Evolutionary conservation across 306 rosid species (phyloP), one percentile per base, ranked within the genome.

Genomic region (Begonia fuchsioides): DNA sequence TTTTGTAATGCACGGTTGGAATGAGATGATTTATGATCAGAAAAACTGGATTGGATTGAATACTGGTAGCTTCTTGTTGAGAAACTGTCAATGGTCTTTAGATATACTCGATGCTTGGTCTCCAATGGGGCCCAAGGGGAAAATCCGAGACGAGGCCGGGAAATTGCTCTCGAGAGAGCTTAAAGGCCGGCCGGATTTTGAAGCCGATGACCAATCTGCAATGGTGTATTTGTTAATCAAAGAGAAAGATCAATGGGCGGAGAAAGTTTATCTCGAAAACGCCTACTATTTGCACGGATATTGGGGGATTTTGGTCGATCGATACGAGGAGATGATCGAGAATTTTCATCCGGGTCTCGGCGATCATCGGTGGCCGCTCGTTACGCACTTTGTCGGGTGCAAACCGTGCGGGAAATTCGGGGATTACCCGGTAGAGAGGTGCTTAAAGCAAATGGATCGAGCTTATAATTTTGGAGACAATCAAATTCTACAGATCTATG

Each of bases 101-200:
- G 90, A 86, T 54, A 62, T 86, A 54, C 90, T 86, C 9, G 96
- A 86, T 38, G 77, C 77, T 7, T 86, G 96, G 96, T 86, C 96
- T 9, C 83, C 90, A 3, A 86, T 86, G 94, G 96, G 96, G 8
- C 95, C 95, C 0, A 81, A 68, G 39, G 95, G 95, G 69, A 76
- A 64, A 52, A 55, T 71, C 52, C 59, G 95, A 44, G 93, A 85
- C 41, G 93, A 81, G 10, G 95, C 82, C 0, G 95, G 95, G 64
- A 69, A 85, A 51, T 39, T 85, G 0, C 69, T 81, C 13, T 78
- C 93, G 2, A 44, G 68, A 11, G 87, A 69, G 54, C 79, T 86
- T 4, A 86, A 76, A 11, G 79, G 50, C 16, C 53, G 88, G n/a
- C 94, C 86, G 10, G 84, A 73, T 19, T 83, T 83, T 55, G 88